Percentiles rank a stretch among this genome's conserved stretches.
Evolutionary conservation across 2,329 filamentous ascomycete genomes (phyloP).

Genomic region (Zalaria obscura): DNA sequence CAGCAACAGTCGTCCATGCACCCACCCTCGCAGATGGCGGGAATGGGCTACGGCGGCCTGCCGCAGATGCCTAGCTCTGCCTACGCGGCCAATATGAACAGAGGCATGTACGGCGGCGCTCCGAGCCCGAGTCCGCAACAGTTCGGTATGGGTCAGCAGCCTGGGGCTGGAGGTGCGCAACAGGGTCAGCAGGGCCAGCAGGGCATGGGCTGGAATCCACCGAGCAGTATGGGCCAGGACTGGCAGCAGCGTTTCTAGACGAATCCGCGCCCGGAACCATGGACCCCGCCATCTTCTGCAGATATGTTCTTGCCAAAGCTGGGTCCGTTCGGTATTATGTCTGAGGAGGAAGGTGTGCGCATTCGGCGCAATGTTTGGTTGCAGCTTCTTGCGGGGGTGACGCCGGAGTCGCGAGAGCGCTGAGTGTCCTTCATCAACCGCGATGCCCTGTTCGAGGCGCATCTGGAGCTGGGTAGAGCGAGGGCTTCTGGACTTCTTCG

Average conservation of each 20-base stretch:
- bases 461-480: no score
- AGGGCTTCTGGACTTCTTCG: no score
- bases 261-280: background rate
- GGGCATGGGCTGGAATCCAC: constrained; percentile 36
- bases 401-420: no score
- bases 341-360: no score
- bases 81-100: constrained; percentile 27
- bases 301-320: no score
- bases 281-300: no score
- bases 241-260: constrained; percentile 15
- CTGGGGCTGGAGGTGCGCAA: constrained; percentile 5
- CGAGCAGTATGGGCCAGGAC: constrained; percentile 27
- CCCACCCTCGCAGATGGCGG: constrained; percentile 29
- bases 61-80: constrained; percentile 31
- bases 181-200: constrained; percentile 28
- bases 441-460: no score
- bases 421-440: no score
- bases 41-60: constrained; percentile 30
- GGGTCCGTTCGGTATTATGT: no score
- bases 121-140: constrained; percentile 28
- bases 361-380: no score
- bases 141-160: constrained; percentile 19
- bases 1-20: constrained; percentile 30
- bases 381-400: no score
- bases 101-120: constrained; percentile 34